Evolutionary conservation across 2,329 filamentous ascomycete species (phyloP).

Genomic region (Aspergillus melleus): DNA sequence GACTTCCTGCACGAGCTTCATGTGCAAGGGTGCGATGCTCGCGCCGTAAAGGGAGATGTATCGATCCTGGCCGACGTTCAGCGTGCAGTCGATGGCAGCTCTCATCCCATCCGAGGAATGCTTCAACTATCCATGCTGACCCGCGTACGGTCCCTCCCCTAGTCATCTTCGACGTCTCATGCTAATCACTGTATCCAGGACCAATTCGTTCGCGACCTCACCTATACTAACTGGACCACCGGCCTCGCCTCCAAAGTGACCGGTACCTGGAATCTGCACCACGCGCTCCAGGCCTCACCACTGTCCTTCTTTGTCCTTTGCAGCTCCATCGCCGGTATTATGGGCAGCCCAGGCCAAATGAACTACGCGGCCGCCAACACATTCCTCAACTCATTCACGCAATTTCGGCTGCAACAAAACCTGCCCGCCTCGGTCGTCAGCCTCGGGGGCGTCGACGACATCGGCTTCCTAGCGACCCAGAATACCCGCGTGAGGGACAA

Average conservation of each 20-base stretch:
- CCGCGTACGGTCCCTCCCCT: constrained; percentile 1
- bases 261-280: constrained; percentile 31
- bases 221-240: constrained; percentile 29
- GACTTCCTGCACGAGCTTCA: constrained; percentile 11
- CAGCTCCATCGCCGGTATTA: constrained; percentile 7
- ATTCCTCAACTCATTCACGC: constrained; percentile 15
- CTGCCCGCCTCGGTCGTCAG: constrained; percentile 5
- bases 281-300: background rate
- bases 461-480: background rate
- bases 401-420: constrained; percentile 11
- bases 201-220: constrained; percentile 27
- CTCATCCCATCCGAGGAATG: constrained; percentile 14
- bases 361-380: constrained; percentile 15
- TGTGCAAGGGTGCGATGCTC: background rate
- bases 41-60: constrained; percentile 8
- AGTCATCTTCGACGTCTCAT: background rate
- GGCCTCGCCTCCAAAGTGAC: constrained; percentile 35
- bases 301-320: constrained; percentile 17
- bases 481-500: background rate
- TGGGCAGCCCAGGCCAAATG: constrained; percentile 11
- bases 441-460: constrained; percentile 4
- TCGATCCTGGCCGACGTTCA: constrained; percentile 8
- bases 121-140: constrained; percentile 24
- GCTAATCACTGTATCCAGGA: background rate
- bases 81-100: background rate